phyloP scores from a whole-genome alignment of 2,329 filamentous ascomycete genomes.

The Exophiala calicioides region DNA sequence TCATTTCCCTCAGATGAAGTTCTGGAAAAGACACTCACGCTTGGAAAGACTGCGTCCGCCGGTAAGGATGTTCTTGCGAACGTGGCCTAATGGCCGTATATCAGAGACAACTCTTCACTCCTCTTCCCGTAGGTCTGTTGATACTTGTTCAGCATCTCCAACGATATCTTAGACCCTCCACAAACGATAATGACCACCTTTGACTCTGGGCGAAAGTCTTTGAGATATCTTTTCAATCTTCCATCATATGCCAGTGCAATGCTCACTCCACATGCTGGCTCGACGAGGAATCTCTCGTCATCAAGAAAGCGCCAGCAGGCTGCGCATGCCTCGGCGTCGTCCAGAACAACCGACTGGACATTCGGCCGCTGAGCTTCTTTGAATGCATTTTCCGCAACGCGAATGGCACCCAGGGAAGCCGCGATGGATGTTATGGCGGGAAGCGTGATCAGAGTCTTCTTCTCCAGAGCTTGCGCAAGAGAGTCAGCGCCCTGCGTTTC shows the following conservation, averaged over 20 bases:
- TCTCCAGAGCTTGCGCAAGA: slow-evolving; percentile 62
- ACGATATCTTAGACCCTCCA: slow-evolving; percentile 69
- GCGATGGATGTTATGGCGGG: slow-evolving; percentile 74
- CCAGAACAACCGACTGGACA: slow-evolving; percentile 64
- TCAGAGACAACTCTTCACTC: slow-evolving; percentile 18
- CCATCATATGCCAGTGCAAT: slow-evolving; percentile 49
- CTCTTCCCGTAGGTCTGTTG: slow-evolving; percentile 10
- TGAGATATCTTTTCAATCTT: slow-evolving; percentile 23
- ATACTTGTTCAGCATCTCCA: slow-evolving; percentile 54
- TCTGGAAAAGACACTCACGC: too few relatives aligned
- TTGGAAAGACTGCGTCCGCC: too few relatives aligned
- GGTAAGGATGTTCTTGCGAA: too few relatives aligned
- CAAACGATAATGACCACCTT: slow-evolving; percentile 85
- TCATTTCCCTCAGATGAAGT: too few relatives aligned
- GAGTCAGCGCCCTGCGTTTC: slow-evolving; percentile 76
- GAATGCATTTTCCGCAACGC: slow-evolving; percentile 69
- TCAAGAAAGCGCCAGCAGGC: slow-evolving; percentile 77
- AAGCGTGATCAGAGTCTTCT: slow-evolving; percentile 60
- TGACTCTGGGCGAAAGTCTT: slow-evolving; percentile 45
- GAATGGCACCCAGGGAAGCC: slow-evolving; percentile 70
- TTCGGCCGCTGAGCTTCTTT: slow-evolving; percentile 59
- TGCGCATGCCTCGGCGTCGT: slow-evolving; percentile 76
- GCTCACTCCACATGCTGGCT: slow-evolving; percentile 81
- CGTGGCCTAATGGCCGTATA: slow-evolving; percentile 8
- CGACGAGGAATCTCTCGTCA: slow-evolving; percentile 78